phyloP scores from a whole-genome alignment of 2,329 filamentous ascomycete species.

The Neonectria neomacrospora region DNA sequence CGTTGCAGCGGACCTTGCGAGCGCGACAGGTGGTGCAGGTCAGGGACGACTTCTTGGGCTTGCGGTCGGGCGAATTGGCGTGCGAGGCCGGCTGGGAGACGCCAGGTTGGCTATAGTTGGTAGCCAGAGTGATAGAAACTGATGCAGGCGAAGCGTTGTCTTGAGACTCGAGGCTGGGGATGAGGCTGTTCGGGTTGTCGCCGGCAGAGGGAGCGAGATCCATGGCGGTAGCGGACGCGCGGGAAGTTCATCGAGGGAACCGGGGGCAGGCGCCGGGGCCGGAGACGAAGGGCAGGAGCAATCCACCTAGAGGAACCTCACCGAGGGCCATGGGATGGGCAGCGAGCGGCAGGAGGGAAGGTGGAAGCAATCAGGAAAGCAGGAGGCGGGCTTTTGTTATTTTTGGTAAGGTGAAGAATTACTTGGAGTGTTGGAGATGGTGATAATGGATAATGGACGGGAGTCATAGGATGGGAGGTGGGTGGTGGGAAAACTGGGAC shows the following conservation, averaged over 20 bases:
- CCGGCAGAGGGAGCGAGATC: conserved; percentile 43
- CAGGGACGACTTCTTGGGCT: conserved; percentile 55
- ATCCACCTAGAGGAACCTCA: conserved; percentile 35
- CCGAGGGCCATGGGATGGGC: conserved; percentile 29
- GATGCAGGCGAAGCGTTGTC: conserved; percentile 26
- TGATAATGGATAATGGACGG: conserved; percentile 24
- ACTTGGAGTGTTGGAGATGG: conserved; percentile 24
- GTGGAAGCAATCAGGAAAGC: neutral
- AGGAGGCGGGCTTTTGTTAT: conserved; percentile 17
- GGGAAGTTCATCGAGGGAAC: conserved; percentile 41
- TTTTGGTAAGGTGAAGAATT: neutral
- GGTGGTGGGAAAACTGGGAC: conserved; percentile 42
- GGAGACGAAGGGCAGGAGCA: conserved; percentile 28
- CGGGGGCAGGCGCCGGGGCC: conserved; percentile 34
- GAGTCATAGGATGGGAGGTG: conserved; percentile 30
- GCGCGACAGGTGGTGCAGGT: conserved; percentile 66
- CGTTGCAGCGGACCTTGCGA: conserved; percentile 69
- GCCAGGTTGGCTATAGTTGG: conserved; percentile 27
- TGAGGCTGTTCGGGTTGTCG: conserved; percentile 46
- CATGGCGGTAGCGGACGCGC: conserved; percentile 38
- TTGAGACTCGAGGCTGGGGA: conserved; percentile 42
- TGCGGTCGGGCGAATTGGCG: conserved; percentile 48
- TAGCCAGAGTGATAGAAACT: conserved; percentile 21
- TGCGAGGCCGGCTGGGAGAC: conserved; percentile 40
- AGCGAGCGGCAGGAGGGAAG: neutral